A percentile compares a stretch with the other conserved stretches of the same genome.
Conservation (phyloP, 768 basidiomycete genomes). For the Rhodotorula diobovata region DNA sequence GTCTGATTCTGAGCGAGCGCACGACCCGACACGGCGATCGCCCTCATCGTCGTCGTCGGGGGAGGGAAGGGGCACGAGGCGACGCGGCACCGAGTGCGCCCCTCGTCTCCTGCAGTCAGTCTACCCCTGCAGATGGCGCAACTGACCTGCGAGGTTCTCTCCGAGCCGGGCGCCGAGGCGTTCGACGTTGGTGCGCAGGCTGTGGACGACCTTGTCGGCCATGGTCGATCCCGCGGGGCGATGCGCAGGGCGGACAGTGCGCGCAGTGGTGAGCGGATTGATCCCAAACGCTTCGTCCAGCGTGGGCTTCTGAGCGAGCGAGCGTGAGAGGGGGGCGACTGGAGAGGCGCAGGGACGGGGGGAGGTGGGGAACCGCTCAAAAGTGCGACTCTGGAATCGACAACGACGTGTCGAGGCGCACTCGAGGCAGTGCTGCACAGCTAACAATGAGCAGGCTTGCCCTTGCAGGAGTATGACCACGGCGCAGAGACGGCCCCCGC, state of each 20-base stretch:
- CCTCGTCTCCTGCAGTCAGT: not conserved
- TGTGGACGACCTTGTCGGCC: slow-evolving; percentile 29
- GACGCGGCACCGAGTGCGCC: too few species aligned
- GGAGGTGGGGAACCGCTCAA: too few species aligned
- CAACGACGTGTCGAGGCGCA: too few species aligned
- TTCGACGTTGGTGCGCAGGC: slow-evolving; percentile 26
- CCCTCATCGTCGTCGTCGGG: too few species aligned
- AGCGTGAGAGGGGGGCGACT: not conserved
- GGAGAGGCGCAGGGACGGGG: not conserved
- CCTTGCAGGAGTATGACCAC: too few species aligned
- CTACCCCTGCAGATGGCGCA: not conserved
- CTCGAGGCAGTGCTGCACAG: too few species aligned
- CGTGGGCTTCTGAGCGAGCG: not conserved
- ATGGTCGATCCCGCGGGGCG: not conserved
- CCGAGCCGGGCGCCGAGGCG: slow-evolving; percentile 28
- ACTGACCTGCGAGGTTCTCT: slow-evolving; percentile 37
- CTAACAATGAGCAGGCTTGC: too few species aligned
- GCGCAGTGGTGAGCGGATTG: not conserved
- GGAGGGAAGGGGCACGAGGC: not conserved
- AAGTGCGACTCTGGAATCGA: too few species aligned
- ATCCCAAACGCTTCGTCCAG: slow-evolving; percentile 10
- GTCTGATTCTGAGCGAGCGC: accelerated
- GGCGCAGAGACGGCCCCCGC: too few species aligned
- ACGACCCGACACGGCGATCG: not conserved
- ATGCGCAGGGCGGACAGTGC: not conserved